Evolutionary conservation across 2,329 filamentous ascomycete genomes (phyloP), one percentile per base, ranked within the genome.

Genomic region (Claviceps cyperi): DNA sequence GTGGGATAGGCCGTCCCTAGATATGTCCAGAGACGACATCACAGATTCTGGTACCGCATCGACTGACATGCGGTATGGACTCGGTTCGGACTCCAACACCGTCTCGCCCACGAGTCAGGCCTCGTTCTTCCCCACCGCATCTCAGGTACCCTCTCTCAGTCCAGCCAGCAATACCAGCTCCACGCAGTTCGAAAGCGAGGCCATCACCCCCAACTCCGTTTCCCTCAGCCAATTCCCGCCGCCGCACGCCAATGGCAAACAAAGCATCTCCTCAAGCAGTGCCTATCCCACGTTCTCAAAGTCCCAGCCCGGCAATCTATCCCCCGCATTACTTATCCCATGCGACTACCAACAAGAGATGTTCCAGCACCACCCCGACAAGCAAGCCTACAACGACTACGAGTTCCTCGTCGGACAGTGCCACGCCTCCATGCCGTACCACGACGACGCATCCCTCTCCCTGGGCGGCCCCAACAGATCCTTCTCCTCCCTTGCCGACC

Each of bases 311-410:
- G 80, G 81, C 58, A 71, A 68, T 41, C 62, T 82, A 36, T 82
- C 79, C 7, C 79, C 80, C 0, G 76, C 76, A 3, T 67, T 83
- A n/a, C 68, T 83, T 47, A 79, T 83, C 49, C 78, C 80, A 13
- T 64, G 68, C 45, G 79, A 83, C 48, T 80, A 74, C 55, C 71
- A 76, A 48, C 69, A 74, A 53, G 71, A 79, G 56, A 74, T 80
- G 68, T 60, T 74, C 40, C 52, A 62, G 21, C 54, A 54, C 1
- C 60, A 64, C 41, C 51, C 55, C 7, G 60, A 64, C 46, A 59
- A 54, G 49, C 55, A 59, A 11, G 55, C 49, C 4, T 62, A 55
- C 46, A 58, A 64, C 13, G 64, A 66, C 39, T 69, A 71, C 49
- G 62, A 63, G 58, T 22, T 46, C 46, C 19, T 50, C 50, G 37